A percentile compares a stretch with the other conserved stretches of the same genome.
phyloP scores from a whole-genome alignment of 2,329 filamentous ascomycete genomes.

The Amesomyces nigricolor region DNA sequence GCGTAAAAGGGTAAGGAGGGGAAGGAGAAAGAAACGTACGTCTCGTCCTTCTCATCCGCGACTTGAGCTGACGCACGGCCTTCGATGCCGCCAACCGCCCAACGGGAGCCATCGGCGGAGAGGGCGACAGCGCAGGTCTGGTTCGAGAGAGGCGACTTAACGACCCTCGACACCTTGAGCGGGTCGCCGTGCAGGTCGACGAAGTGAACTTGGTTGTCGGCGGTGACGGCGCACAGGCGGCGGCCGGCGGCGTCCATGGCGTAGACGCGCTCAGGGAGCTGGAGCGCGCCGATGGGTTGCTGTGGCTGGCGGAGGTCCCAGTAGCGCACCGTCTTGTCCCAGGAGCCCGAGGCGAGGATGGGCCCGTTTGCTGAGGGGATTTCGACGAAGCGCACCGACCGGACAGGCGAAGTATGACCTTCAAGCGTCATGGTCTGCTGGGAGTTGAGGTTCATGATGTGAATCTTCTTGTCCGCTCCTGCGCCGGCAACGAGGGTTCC shows the following conservation, averaged over 20 bases:
- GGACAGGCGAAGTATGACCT: conserved; percentile 31
- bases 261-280: conserved; percentile 46
- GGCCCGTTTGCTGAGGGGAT: conserved; percentile 22
- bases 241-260: conserved; percentile 30
- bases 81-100: conserved; percentile 30
- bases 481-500: conserved; percentile 30
- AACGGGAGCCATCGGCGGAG: conserved; percentile 28
- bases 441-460: conserved; percentile 29
- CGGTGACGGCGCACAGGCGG: conserved; percentile 31
- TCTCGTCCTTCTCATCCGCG: conserved; percentile 21
- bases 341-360: conserved; percentile 38
- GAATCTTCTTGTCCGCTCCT: conserved; percentile 31
- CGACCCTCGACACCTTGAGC: conserved; percentile 16
- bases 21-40: conserved; percentile 20
- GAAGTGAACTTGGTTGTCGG: conserved; percentile 30
- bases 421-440: conserved; percentile 27
- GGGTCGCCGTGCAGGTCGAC: conserved; percentile 30
- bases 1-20: background rate
- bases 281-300: conserved; percentile 38
- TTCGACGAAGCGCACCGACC: conserved; percentile 32
- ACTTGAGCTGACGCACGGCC: conserved; percentile 27
- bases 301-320: conserved; percentile 48
- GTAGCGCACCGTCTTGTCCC: conserved; percentile 53
- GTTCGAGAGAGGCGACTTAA: conserved; percentile 25
- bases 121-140: conserved; percentile 30